Evolutionary conservation across 1,284 basidiomycete species (phyloP).

Genomic region (Crucibulum cyathiforme): DNA sequence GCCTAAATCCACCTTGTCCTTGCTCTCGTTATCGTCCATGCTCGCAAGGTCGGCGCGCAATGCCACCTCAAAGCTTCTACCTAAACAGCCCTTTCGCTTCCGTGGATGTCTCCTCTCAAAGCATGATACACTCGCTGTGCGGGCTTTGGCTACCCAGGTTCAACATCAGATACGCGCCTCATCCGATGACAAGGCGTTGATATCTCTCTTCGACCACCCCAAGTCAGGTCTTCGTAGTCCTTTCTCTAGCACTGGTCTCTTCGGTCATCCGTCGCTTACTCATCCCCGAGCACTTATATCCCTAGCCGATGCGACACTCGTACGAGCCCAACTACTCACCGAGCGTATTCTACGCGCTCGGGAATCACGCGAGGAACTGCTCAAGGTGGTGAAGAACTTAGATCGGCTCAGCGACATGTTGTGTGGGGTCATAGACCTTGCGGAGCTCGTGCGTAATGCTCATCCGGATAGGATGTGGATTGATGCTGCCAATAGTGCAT

Average conservation of each 20-base stretch:
- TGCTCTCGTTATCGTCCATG: constrained; percentile 53
- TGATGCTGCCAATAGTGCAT: constrained; percentile 83
- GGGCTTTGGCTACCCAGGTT: constrained; percentile 39
- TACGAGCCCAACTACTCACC: constrained; percentile 76
- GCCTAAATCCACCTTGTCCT: background rate
- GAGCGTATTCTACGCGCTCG: constrained; percentile 73
- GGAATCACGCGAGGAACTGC: constrained; percentile 72
- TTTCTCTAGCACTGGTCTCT: constrained; percentile 69
- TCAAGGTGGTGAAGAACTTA: constrained; percentile 90
- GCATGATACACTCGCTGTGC: constrained; percentile 24
- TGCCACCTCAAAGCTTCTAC: constrained; percentile 41
- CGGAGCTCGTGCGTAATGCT: constrained; percentile 91
- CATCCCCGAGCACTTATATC: constrained; percentile 66
- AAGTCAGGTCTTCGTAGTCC: constrained; percentile 44
- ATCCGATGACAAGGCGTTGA: constrained; percentile 65
- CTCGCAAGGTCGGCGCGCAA: constrained; percentile 53
- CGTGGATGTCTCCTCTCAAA: constrained; percentile 49
- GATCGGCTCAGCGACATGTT: constrained; percentile 95
- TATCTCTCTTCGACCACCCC: constrained; percentile 76
- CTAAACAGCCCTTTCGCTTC: constrained; percentile 48
- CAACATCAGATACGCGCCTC: constrained; percentile 59
- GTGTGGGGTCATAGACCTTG: constrained; percentile 96
- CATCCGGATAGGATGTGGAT: constrained; percentile 91
- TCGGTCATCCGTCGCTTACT: constrained; percentile 69
- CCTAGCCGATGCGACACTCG: constrained; percentile 74